Conservation (phyloP, 2,329 filamentous ascomycete species). For the Penicillium sp. region DNA sequence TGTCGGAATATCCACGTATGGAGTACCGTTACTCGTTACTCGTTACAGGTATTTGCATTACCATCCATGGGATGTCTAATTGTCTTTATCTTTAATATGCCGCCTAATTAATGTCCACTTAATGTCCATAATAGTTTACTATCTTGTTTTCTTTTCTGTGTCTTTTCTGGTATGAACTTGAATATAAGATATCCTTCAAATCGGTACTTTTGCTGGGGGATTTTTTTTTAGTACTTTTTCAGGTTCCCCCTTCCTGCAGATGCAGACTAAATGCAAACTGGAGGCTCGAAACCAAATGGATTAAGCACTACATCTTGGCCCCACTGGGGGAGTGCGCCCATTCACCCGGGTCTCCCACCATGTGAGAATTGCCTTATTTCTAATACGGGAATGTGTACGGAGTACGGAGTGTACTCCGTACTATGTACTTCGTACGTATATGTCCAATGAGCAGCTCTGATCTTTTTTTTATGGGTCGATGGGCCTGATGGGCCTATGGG, state of each 20-base stretch:
- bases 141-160: neutral
- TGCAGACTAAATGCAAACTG: neutral
- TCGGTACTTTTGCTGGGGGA: neutral
- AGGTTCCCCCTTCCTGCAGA: neutral
- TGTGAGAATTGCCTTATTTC: slow-evolving; percentile 4
- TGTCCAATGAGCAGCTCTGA: slow-evolving; percentile 2
- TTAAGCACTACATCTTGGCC: slow-evolving; percentile 34
- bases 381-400: neutral
- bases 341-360: slow-evolving; percentile 14
- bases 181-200: neutral
- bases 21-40: neutral
- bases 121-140: neutral
- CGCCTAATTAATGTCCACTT: too few relatives aligned
- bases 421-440: neutral
- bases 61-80: neutral
- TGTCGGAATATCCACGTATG: slow-evolving; percentile 28
- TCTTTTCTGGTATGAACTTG: neutral
- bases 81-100: neutral
- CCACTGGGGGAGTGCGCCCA: slow-evolving; percentile 20
- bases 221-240: neutral
- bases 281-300: slow-evolving; percentile 17
- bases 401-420: neutral
- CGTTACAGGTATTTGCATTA: slow-evolving; percentile 13
- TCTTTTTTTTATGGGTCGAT: neutral
- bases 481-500: slow-evolving; percentile 1